phyloP scores from a whole-genome alignment of 257 asterid species.

The Verbena officinalis region DNA sequence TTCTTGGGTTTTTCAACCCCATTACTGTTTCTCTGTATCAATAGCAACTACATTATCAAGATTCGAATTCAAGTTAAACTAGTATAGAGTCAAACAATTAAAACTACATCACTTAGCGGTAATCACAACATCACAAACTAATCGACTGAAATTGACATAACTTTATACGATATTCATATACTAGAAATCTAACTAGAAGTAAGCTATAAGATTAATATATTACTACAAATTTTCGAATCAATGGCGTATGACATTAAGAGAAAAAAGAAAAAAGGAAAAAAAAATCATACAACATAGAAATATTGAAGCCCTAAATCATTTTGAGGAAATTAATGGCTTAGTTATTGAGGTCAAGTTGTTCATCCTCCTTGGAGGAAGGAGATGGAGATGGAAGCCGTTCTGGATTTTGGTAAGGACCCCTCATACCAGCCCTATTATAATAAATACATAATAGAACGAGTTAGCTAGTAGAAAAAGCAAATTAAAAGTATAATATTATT shows the following conservation, averaged over 20 bases:
- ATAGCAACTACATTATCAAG: no score
- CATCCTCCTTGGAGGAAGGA: conserved; percentile 51
- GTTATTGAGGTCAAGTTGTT: conserved; percentile 60
- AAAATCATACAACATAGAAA: conserved; percentile 10
- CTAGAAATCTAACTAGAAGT: no score
- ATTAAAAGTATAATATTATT: no score
- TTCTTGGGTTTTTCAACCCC: no score
- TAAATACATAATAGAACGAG: neutral
- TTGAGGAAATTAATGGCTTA: conserved; percentile 26
- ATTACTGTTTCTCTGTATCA: no score
- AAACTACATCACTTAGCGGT: no score
- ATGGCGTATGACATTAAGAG: neutral
- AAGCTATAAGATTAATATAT: conserved; percentile 2
- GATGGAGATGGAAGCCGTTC: conserved; percentile 38
- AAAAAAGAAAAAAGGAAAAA: neutral
- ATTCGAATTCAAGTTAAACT: no score
- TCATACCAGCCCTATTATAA: conserved; percentile 52
- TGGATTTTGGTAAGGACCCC: conserved; percentile 67
- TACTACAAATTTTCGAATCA: conserved; percentile 9
- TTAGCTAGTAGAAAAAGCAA: no score
- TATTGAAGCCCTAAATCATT: conserved; percentile 8
- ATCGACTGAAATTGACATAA: no score
- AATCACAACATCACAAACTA: no score
- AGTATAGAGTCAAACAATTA: no score
- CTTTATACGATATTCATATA: no score